A percentile compares a stretch with the other conserved stretches of the same genome.
phyloP scores from a whole-genome alignment of 345 rosid species.

The Eutrema japonicum region DNA sequence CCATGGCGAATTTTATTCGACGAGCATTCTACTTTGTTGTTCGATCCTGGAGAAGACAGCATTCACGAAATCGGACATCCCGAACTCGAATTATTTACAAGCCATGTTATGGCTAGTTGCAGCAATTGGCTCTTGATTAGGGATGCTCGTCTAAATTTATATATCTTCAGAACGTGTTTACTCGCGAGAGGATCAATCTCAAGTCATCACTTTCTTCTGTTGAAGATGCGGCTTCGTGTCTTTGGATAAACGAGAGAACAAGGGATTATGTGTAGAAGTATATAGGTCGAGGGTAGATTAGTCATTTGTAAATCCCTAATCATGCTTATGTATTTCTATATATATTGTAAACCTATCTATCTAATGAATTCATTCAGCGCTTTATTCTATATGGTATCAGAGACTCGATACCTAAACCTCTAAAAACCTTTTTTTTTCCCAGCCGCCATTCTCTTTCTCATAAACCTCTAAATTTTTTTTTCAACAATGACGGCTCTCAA shows the following conservation, averaged over 20 bases:
- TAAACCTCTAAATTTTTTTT: too few relatives aligned
- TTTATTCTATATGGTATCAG: too few relatives aligned
- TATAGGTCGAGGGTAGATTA: too few relatives aligned
- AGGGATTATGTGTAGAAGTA: background rate
- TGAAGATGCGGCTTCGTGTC: background rate
- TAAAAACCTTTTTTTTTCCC: too few relatives aligned
- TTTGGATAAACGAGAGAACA: constrained; percentile 7
- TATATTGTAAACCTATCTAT: too few relatives aligned
- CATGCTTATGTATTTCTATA: too few relatives aligned
- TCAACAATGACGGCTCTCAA: too few relatives aligned
- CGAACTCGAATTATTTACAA: background rate
- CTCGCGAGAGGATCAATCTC: constrained; percentile 6
- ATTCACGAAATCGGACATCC: background rate
- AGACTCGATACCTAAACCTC: too few relatives aligned
- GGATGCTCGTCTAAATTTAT: background rate
- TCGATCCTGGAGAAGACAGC: background rate
- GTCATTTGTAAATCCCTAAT: too few relatives aligned
- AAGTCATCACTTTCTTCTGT: too few relatives aligned
- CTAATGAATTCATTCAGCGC: too few relatives aligned
- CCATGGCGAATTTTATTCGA: constrained; percentile 12
- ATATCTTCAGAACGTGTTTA: constrained; percentile 11
- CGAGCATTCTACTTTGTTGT: background rate
- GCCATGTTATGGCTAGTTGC: background rate
- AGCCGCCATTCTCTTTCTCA: too few relatives aligned
- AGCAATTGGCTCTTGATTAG: constrained; percentile 19